Evolutionary conservation across 441 rosid species (phyloP), one percentile per base, ranked within the genome.

Genomic region (Sinapis alba): DNA sequence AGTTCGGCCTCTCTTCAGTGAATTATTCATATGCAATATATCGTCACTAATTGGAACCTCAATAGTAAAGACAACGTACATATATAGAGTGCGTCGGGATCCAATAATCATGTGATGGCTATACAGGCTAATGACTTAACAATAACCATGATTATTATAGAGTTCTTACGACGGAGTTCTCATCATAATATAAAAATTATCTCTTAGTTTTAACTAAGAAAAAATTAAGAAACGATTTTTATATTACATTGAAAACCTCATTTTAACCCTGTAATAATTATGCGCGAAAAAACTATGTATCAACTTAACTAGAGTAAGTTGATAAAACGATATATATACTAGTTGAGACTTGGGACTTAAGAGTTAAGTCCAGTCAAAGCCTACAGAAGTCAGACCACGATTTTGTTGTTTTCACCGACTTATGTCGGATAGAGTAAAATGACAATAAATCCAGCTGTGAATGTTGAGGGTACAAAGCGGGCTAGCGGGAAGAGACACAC

Each of bases 401-500:
- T 16, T 50, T 50, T 50, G 56, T 50, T 50, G 23, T 50, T 50
- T 50, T 50, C 56, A 50, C 56, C 56, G 56, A 50, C 56, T 50
- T 50, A 50, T 50, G 56, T 50, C 56, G 56, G 53, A 45, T 15
- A 45, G 53, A 18, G 54, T 50, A 50, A 16, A 50, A 50, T 50
- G 56, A 50, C 56, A 50, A 50, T 50, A 19, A 78, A 38, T 61
- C 73, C 73, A 72, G 77, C 73, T 78, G 81, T 77, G 73, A 72
- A 51, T 61, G 69, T 61, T 38, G 59, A 43, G 69, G 59, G 73
- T 65, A 61, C 81, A 72, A 51, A 61, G 81, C 73, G 77, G 81
- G 65, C n/a, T n/a, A n/a, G n/a, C 68, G 60, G 67, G 77, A 28
- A 78, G 59, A 61, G 69, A 67, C 73, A 78, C 77, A 72, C 77